These are phyloP conservation scores for Cinnamomum micranthum DNA, from an alignment of 164 flowering plant species.

Conservation along the genomic window DNA sequence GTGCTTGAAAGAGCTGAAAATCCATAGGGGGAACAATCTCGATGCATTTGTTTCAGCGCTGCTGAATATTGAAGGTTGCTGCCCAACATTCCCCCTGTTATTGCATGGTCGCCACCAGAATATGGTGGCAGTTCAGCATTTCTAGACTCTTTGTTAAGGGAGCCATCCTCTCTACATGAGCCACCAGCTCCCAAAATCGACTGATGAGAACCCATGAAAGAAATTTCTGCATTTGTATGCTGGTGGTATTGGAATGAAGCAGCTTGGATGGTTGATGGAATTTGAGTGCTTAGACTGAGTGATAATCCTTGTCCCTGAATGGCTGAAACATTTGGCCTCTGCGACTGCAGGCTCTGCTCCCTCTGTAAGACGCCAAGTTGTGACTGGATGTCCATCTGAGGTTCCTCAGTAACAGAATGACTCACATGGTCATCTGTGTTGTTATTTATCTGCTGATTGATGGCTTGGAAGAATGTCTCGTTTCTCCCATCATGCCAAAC, in stretches of 20 bases:
- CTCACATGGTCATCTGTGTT: conserved; percentile 21
- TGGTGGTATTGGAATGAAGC: conserved; percentile 36
- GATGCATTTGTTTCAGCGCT: conserved; percentile 9
- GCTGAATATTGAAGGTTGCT: background rate
- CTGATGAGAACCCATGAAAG: conserved; percentile 36
- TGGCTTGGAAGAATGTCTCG: conserved; percentile 41
- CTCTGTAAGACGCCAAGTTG: conserved; percentile 31
- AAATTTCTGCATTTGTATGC: conserved; percentile 30
- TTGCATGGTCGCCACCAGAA: conserved; percentile 15
- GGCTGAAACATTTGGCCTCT: conserved; percentile 10
- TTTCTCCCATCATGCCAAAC: conserved; percentile 65
- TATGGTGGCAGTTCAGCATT: conserved; percentile 1
- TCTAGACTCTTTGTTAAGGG: conserved; percentile 5
- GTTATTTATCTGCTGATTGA: conserved; percentile 23
- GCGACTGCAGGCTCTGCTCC: conserved; percentile 35
- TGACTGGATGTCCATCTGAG: conserved; percentile 28
- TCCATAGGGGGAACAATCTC: conserved; percentile 28
- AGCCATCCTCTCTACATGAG: conserved; percentile 27
- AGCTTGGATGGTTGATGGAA: conserved; percentile 37
- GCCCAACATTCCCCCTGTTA: background rate
- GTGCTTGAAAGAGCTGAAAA: conserved; percentile 25
- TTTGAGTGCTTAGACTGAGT: conserved; percentile 61
- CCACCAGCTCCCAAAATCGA: conserved; percentile 36
- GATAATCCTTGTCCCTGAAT: conserved; percentile 53
- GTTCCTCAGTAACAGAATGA: conserved; percentile 24